Conservation (phyloP, 768 basidiomycete species). For the Hypholoma fasciculare region DNA sequence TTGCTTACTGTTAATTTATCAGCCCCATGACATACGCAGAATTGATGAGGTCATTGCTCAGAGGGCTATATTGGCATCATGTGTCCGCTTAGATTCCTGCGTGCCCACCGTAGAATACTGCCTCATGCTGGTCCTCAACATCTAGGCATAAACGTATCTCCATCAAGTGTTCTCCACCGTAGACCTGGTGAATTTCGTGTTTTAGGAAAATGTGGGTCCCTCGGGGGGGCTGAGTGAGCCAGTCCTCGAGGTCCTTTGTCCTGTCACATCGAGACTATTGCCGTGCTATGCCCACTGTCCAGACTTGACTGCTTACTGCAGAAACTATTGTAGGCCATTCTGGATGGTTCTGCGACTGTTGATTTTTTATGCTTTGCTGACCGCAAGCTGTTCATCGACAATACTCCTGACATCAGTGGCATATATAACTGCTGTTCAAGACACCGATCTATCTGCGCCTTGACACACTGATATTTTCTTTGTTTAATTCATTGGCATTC, state of each 20-base stretch:
- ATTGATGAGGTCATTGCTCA: not conserved
- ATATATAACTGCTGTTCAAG: too few species aligned
- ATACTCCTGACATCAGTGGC: too few species aligned
- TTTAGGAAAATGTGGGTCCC: not conserved
- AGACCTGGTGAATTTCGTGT: not conserved
- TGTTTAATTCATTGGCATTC: not conserved
- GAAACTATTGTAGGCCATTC: too few species aligned
- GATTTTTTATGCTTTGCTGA: too few species aligned
- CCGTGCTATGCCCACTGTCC: too few species aligned
- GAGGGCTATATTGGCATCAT: not conserved
- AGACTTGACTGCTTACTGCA: too few species aligned
- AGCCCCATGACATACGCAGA: not conserved
- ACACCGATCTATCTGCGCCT: not conserved
- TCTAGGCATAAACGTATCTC: not conserved
- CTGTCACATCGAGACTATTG: too few species aligned
- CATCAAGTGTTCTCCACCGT: not conserved
- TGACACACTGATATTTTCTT: not conserved
- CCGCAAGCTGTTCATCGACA: too few species aligned
- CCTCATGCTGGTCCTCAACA: not conserved
- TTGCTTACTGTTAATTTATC: not conserved
- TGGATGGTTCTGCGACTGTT: too few species aligned
- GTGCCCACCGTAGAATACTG: not conserved
- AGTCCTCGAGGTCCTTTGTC: not conserved
- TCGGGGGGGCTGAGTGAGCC: not conserved
- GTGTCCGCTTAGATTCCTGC: not conserved